Conservation (phyloP, 2,329 filamentous ascomycete genomes). For the Fusarium sp. region DNA sequence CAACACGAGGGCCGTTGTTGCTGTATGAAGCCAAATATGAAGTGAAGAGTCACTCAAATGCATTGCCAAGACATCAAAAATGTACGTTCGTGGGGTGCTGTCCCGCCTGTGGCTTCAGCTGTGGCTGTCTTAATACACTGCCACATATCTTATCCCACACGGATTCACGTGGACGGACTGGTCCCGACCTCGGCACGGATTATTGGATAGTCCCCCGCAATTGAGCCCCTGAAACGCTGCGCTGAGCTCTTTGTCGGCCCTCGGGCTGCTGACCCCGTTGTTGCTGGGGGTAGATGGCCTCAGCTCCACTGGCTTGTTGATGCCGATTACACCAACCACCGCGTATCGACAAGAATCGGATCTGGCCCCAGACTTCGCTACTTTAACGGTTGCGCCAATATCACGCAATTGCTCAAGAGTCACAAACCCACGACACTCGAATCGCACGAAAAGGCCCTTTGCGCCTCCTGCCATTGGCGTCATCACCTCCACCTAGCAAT, state of each 20-base stretch:
- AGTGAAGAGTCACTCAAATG: constrained; percentile 45
- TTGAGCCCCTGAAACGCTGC: constrained; percentile 38
- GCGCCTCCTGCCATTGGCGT: constrained; percentile 36
- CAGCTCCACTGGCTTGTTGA: constrained; percentile 47
- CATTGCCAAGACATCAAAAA: constrained; percentile 42
- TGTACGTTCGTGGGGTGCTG: constrained; percentile 36
- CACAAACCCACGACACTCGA: not conserved
- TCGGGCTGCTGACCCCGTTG: constrained; percentile 40
- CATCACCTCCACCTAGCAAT: constrained; percentile 45
- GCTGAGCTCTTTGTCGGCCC: constrained; percentile 38
- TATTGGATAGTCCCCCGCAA: constrained; percentile 42
- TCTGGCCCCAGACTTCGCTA: constrained; percentile 28
- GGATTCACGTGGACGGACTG: constrained; percentile 36
- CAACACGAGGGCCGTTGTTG: constrained; percentile 9
- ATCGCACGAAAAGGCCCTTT: constrained; percentile 23
- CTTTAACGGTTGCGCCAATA: constrained; percentile 17
- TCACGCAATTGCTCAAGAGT: constrained; percentile 16
- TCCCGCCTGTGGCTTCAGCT: constrained; percentile 42
- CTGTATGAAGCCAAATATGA: constrained; percentile 34
- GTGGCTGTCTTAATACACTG: not conserved
- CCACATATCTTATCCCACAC: constrained; percentile 9
- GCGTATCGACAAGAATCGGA: constrained; percentile 40
- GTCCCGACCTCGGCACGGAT: constrained; percentile 42
- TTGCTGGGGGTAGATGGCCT: constrained; percentile 44
- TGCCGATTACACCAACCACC: constrained; percentile 46